Base-by-base conservation (phyloP, 2,329 filamentous ascomycete genomes). In the Rhinocladiella similis region DNA sequence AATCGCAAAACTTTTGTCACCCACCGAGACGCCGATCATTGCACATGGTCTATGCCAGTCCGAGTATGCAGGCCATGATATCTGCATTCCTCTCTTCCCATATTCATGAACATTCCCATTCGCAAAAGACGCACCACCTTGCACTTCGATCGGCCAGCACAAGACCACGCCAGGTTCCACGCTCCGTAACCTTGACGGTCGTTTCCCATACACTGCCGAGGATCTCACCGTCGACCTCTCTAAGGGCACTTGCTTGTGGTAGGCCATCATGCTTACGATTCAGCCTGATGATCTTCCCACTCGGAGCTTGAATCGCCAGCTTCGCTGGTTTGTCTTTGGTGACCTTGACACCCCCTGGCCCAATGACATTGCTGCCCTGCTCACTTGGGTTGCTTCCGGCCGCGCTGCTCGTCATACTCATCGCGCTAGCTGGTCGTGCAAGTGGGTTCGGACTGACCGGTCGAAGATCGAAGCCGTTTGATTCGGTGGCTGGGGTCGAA, bases 281-380 rank as follows among this genome's bases (percentile, higher is more conserved):
- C 29, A 80, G 79, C 51, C 94, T 81, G 57, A 97, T 83, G 65
- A 99, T 97, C 77, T 97, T 97, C 59, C 95, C 94, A 27, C 88
- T 89, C 0, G 94, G 94, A 5, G 89, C 91, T 74, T 99, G 94
- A 54, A 99, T 93, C 0, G 94, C 94, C 52, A 99, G 75, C 73
- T 99, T 99, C 4, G 94, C 94, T 2, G 94, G 93, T 72, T 99
- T 99, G 22, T 80, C 84, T 16, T 80, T 80, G 38, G 10, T 10
- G n/a, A 81, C 77, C 55, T 81, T 79, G 4, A 72, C 65, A 29
- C 73, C 76, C 65, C 77, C 79, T 14, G 77, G 76, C 20, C 77
- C 80, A 67, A 80, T 84, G 18, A 81, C 81, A 50, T 81, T 82
- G 20, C 80, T 79, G 14, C 80, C 80, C 22, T 55, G 49, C 18